Percentiles rank a stretch among this genome's conserved stretches.
Evolutionary conservation across 1,284 basidiomycete species (phyloP).

Genomic region (Tilletia walkeri): DNA sequence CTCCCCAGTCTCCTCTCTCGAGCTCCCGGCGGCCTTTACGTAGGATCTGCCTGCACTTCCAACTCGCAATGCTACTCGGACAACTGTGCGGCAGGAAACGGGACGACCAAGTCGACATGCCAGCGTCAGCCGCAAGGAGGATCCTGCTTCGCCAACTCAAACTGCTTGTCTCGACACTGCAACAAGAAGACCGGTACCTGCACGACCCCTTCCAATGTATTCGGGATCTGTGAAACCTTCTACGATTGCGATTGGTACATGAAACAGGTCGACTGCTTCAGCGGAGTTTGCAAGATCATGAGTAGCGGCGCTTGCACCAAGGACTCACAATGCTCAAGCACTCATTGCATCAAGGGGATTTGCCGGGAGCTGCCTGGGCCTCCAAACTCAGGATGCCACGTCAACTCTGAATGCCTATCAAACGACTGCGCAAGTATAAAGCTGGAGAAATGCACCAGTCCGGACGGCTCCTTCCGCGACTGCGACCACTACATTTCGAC

Average conservation of each 20-base stretch:
- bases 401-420: conserved; percentile 5
- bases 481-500: not conserved
- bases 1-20: not conserved
- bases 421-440: not conserved
- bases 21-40: not conserved
- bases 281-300: not conserved
- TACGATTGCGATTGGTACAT: not conserved
- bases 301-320: not conserved
- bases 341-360: not conserved
- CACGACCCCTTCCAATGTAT: not conserved
- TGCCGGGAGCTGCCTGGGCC: not conserved
- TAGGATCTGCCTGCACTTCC: not conserved
- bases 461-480: not conserved
- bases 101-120: not conserved
- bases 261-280: not conserved
- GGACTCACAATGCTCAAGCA: not conserved
- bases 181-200: not conserved
- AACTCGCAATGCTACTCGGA: not conserved
- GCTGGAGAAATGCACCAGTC: not conserved
- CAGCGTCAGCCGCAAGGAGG: not conserved
- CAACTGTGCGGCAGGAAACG: not conserved
- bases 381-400: not conserved
- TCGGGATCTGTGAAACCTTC: not conserved
- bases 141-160: not conserved
- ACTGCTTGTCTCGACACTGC: not conserved